Evolutionary conservation across 2,329 filamentous ascomycete genomes (phyloP), one percentile per base, ranked within the genome.

Genomic region (Sclerotinia trifoliorum): DNA sequence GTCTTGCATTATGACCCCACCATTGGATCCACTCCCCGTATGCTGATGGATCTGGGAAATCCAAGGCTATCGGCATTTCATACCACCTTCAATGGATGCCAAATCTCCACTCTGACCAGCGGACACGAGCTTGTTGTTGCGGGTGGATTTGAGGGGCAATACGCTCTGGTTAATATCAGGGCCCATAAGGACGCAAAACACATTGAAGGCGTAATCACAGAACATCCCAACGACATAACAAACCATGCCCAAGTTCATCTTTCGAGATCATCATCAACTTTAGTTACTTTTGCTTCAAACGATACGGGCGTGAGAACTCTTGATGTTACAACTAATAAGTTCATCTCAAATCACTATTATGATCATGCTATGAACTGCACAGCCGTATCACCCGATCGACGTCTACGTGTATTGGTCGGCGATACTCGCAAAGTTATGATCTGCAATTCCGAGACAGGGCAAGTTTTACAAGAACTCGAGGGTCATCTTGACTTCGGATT

Each of bases 401-500:
- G 90, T 3, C 81, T 94, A 72, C 88, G 91, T 61, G 86, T 88
- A 21, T 83, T 93, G 71, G 91, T 93, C 0, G 91, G 91, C 58
- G 92, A 94, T 74, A 82, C 83, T 69, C 80, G 82, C 68, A 83
- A 90, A 51, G 86, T 89, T 0, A 80, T 89, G 62, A 90, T 94
- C 74, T 85, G 86, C 19, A 85, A 91, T 70, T 87, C 90, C 15
- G 90, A 92, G 67, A 87, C 84, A 17, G 88, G 90, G 19, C 80
- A 83, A 69, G 81, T 81, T 67, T 82, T 85, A 71, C 83, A 89
- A 72, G 79, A 80, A 35, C 83, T 94, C 1, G 78, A 80, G 5
- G 88, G 89, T 2, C 90, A 93, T 75, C 82, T 81, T 19, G 90
- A 93, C 75, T 90, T 84, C 72, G 90, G 88, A 2, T 94, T 94